These are phyloP conservation scores for Citrus medica DNA, from an alignment of 345 rosid species.

Conservation along the genomic window DNA sequence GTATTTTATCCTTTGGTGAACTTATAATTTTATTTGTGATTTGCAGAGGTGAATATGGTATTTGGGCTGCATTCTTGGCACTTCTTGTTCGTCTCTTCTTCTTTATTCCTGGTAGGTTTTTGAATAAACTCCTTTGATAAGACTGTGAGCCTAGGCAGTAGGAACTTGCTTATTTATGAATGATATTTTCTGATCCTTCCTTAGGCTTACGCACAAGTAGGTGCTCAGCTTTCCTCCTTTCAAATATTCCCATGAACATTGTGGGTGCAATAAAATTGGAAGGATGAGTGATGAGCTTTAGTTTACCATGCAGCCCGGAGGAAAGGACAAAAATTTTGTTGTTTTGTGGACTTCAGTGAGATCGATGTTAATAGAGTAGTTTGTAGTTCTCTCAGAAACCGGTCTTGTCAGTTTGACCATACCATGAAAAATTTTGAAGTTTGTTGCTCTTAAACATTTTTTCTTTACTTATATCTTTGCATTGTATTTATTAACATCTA, in stretches of 20 bases:
- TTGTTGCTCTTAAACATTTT: neutral
- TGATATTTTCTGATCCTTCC: neutral
- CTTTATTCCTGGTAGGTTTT: slow-evolving; percentile 66
- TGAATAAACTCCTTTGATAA: neutral
- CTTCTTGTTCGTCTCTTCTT: slow-evolving; percentile 86
- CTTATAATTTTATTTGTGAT: slow-evolving; percentile 34
- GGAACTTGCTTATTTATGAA: neutral
- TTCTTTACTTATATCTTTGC: neutral
- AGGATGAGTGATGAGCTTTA: neutral
- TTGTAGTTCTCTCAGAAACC: neutral
- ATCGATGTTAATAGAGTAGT: neutral
- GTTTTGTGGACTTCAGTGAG: neutral
- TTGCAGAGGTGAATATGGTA: slow-evolving; percentile 89
- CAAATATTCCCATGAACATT: neutral
- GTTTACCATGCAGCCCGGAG: neutral
- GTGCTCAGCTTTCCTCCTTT: neutral
- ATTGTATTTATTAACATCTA: neutral
- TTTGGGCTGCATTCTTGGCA: slow-evolving; percentile 78
- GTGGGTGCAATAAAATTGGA: neutral
- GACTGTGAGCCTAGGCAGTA: neutral
- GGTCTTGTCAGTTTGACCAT: neutral
- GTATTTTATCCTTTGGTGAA: slow-evolving; percentile 4
- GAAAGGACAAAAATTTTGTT: neutral
- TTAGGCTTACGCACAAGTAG: neutral
- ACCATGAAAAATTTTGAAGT: neutral